Base-by-base conservation (phyloP, 768 basidiomycete species). In the Suillus americanus region DNA sequence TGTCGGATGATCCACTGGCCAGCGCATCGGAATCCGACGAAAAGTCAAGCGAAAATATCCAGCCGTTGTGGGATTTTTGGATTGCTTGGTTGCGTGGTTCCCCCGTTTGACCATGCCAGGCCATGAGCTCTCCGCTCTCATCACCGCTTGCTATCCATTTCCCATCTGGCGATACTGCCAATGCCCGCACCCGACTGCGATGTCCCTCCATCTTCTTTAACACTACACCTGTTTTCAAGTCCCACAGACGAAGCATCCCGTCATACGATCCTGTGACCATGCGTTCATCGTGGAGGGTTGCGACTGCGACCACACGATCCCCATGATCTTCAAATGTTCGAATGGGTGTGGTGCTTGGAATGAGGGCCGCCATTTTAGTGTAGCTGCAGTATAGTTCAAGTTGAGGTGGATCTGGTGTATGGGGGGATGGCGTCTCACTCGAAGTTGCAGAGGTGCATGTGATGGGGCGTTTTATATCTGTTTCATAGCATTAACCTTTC, bases 11-110 rank as follows among this genome's bases (percentile, higher is more conserved):
- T 41, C 41, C 41, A 41, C 41, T 45, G 3, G 20, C 43, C 43
- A 45, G 9, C 43, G 9, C 0, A 0, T 0, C 0, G 9, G 43
- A 45, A 45, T 45, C 1, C 3, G 0, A n/a, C 9, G 43, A 45
- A 45, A 45, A 45, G 9, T 45, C 3, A 4, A 45, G 43, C 3
- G 43, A 45, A 45, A 45, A 45, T 45, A 45, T 45, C 43, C 43
- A 45, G 1, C 43, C 43, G 9, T 45, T 3, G 20, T 45, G 43
- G 8, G 9, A 20, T 45, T 45, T 45, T n/a, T n/a, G n/a, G 9
- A n/a, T 45, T n/a, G 43, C 3, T 45, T 45, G 43, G 20, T 10
- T 3, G 43, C 10, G 20, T 40, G 13, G 13, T 45, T 43, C 43
- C 7, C 43, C 43, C 0, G 43, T 45, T 8, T n/a, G 1, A n/a